A percentile compares a stretch with the other conserved stretches of the same genome.
Conservation (phyloP, 495 filamentous ascomycete genomes). For the Terfezia boudieri region DNA sequence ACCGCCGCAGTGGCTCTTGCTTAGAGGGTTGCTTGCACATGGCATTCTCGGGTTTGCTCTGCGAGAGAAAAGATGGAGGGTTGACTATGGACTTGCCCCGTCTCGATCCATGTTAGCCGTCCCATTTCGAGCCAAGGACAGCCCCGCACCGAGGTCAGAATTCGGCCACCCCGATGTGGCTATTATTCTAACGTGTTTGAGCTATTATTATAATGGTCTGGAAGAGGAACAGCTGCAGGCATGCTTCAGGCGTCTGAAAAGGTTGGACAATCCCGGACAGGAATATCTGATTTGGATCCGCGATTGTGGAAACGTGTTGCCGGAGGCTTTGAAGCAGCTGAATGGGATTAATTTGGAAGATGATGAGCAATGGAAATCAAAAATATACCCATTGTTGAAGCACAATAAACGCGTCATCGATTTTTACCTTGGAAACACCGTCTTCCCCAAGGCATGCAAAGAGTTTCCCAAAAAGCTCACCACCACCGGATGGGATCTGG, state of each 20-base stretch:
- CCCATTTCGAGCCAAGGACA: conserved; percentile 50
- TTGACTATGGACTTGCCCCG: conserved; percentile 40
- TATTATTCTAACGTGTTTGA: conserved; percentile 43
- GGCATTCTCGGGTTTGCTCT: conserved; percentile 34
- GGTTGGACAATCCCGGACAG: conserved; percentile 31
- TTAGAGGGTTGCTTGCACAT: conserved; percentile 37
- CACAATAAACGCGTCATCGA: conserved; percentile 33
- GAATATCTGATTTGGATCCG: conserved; percentile 35
- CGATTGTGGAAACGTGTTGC: conserved; percentile 19
- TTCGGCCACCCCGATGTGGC: conserved; percentile 54
- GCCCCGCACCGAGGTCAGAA: conserved; percentile 37
- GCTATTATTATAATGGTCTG: conserved; percentile 48
- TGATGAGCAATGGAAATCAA: conserved; percentile 12
- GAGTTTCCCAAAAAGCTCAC: conserved; percentile 43
- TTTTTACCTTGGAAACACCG: conserved; percentile 36
- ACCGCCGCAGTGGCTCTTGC: neutral
- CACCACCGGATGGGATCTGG: conserved; percentile 49
- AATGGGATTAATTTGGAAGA: conserved; percentile 40
- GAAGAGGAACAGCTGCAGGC: conserved; percentile 27
- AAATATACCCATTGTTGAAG: conserved; percentile 32
- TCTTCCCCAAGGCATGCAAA: conserved; percentile 44
- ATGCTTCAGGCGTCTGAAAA: conserved; percentile 28
- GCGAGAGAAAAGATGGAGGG: conserved; percentile 37
- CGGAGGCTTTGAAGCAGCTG: conserved; percentile 19
- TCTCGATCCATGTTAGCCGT: conserved; percentile 35